phyloP scores from a whole-genome alignment of 768 basidiomycete species.

The Mycena metata region DNA sequence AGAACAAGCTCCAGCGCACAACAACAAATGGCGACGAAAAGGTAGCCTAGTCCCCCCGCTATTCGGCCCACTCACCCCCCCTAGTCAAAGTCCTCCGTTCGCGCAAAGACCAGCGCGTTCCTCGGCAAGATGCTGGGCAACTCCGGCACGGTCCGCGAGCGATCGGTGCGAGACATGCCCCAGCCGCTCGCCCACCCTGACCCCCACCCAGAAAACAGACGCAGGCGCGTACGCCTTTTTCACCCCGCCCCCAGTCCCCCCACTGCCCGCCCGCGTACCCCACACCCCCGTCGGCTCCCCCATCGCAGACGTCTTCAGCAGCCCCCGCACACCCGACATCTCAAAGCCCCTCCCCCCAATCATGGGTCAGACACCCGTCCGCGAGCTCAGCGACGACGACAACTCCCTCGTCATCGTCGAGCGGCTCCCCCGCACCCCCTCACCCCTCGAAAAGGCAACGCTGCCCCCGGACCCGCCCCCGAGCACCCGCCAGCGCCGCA shows the following conservation, averaged over 20 bases:
- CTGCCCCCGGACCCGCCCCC: slow-evolving; percentile 41
- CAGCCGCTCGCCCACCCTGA: slow-evolving; percentile 32
- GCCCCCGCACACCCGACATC: slow-evolving; percentile 51
- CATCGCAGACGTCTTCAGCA: slow-evolving; percentile 65
- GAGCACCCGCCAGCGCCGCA: slow-evolving; percentile 66
- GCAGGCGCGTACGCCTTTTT: slow-evolving; percentile 31
- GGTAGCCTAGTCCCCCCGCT: slow-evolving; percentile 4
- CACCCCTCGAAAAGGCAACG: slow-evolving; percentile 40
- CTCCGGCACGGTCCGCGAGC: slow-evolving; percentile 69
- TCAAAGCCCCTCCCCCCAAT: slow-evolving; percentile 80
- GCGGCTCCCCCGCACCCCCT: slow-evolving; percentile 55
- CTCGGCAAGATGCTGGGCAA: slow-evolving; percentile 85
- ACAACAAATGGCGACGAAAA: slow-evolving; percentile 37
- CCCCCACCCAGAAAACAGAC: slow-evolving; percentile 66
- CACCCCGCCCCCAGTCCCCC: slow-evolving; percentile 62
- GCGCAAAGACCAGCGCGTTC: slow-evolving; percentile 85
- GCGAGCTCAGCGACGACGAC: slow-evolving; percentile 58
- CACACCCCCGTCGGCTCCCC: slow-evolving; percentile 57
- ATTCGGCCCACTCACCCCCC: background rate
- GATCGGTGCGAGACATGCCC: slow-evolving; percentile 64
- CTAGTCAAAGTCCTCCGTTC: slow-evolving; percentile 74
- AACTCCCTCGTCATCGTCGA: slow-evolving; percentile 72
- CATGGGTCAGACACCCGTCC: slow-evolving; percentile 48
- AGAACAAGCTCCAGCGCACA: slow-evolving; percentile 42
- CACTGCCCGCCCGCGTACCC: slow-evolving; percentile 61